phyloP scores from a whole-genome alignment of 129 eudicot species.

The Dittrichia graveolens region DNA sequence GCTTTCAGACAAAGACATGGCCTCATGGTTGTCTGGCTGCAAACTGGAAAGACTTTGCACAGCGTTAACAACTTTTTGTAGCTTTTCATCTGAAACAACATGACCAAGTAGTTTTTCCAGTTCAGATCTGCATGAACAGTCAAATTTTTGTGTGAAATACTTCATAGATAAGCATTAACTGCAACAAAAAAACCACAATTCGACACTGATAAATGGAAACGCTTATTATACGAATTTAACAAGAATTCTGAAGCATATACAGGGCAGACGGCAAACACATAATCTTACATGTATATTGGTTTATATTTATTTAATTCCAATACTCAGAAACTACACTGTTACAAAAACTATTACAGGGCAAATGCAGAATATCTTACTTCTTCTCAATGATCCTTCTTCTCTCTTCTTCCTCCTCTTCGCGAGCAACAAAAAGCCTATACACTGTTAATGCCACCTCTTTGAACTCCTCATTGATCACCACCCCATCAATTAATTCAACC shows the following conservation, averaged over 20 bases:
- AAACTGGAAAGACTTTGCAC: slow-evolving; percentile 61
- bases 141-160: background rate
- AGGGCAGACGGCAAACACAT: no score
- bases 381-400: slow-evolving; percentile 46
- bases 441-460: slow-evolving; percentile 70
- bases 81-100: slow-evolving; percentile 52
- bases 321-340: slow-evolving; percentile 11
- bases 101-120: slow-evolving; percentile 82
- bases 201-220: background rate
- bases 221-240: slow-evolving; percentile 13
- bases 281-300: background rate
- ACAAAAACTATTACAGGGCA: slow-evolving; percentile 6
- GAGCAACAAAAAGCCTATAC: slow-evolving; percentile 55
- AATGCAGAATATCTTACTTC: slow-evolving; percentile 49
- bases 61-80: slow-evolving; percentile 57
- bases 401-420: slow-evolving; percentile 45
- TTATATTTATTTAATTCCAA: background rate
- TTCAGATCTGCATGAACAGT: slow-evolving; percentile 62
- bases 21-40: slow-evolving; percentile 54
- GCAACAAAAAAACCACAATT: background rate
- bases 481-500: slow-evolving; percentile 76
- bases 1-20: slow-evolving; percentile 28
- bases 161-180: background rate
- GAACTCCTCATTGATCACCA: slow-evolving; percentile 75
- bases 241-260: slow-evolving; percentile 1